Conservation (phyloP, 768 basidiomycete genomes). For the Tephrocybe rancida region DNA sequence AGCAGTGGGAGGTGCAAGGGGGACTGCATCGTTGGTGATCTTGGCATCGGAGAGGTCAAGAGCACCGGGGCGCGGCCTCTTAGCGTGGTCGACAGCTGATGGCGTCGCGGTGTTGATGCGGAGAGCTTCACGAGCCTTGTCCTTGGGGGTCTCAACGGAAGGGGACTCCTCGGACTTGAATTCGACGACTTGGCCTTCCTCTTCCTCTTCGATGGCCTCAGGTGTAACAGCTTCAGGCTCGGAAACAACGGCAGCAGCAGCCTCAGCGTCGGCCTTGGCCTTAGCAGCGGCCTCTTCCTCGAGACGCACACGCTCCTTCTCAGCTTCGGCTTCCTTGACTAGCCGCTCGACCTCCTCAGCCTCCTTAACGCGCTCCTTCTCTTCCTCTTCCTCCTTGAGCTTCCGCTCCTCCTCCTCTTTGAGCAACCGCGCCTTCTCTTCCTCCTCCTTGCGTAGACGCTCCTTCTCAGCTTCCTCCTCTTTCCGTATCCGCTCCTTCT, state of each 20-base stretch:
- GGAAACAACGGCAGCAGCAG: conserved; percentile 15
- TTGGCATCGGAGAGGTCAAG: conserved; percentile 67
- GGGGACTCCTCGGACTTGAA: conserved; percentile 31
- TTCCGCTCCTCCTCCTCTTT: conserved; percentile 41
- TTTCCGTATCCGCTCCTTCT: conserved; percentile 41
- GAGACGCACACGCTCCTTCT: conserved; percentile 42
- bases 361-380: conserved; percentile 48
- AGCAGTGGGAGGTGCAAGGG: conserved; percentile 59
- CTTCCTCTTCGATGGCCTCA: conserved; percentile 31
- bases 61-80: conserved; percentile 66
- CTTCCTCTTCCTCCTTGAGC: conserved; percentile 32
- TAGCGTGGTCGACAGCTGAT: conserved; percentile 36
- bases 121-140: conserved; percentile 54
- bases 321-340: conserved; percentile 44
- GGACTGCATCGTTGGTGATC: conserved; percentile 31
- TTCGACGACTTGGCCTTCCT: conserved; percentile 31
- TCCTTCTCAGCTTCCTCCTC: conserved; percentile 32
- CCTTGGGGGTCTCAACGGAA: conserved; percentile 39
- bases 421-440: conserved; percentile 40
- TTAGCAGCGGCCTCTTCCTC: conserved; percentile 26
- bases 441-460: conserved; percentile 53
- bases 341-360: conserved; percentile 40
- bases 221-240: conserved; percentile 25
- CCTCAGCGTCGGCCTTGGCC: conserved; percentile 26
- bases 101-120: conserved; percentile 64